Base-by-base conservation (phyloP, 2,329 filamentous ascomycete genomes). In the Periconia digitata region DNA sequence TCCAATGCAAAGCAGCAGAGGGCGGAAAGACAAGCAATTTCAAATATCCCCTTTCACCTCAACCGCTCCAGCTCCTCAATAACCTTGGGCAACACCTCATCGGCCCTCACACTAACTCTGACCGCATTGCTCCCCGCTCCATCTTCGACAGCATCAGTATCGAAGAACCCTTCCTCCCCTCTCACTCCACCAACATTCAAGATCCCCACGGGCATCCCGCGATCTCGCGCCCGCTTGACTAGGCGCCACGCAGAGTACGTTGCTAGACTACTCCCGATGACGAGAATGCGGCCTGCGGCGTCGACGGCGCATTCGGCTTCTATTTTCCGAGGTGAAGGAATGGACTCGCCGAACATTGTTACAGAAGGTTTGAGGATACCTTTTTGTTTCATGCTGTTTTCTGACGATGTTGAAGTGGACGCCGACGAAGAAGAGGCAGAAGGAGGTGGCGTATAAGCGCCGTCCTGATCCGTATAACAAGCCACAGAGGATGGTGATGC, bases 221-320 rank as follows among this genome's bases (percentile, higher is more conserved):
- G 81, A 59, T 94, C 89, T 59, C 87, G 86, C 23, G 92, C 94
- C 50, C 86, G 78, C 74, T 91, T 92, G 1, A 88, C 90, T 46
- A 99, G 72, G 49, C 92, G 79, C 91, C 91, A 99, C 0, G 94
- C 94, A 10, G 91, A 96, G 70, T 95, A 97, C 0, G 94, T 97
- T 6, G 94, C 94, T 40, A 97, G 79, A 52, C 90, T 96, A 29
- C 90, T 96, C 3, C 92, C 94, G 15, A 97, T 71, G 8, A 97
- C 81, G 18, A 97, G 76, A 29, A 97, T 72, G 50, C 84, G 83
- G 6, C 84, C 85, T 16, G 68, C 88, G 22, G 80, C 79, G 62
- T 96, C 89, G 42, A 97, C 84, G 12, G 88, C 87, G 22, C 83
- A 74, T 65, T 97, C 92, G 1, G 92, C 92, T 0, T 84, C 85